phyloP scores from a whole-genome alignment of 306 rosid genomes.

The Lathyrus sativus region DNA sequence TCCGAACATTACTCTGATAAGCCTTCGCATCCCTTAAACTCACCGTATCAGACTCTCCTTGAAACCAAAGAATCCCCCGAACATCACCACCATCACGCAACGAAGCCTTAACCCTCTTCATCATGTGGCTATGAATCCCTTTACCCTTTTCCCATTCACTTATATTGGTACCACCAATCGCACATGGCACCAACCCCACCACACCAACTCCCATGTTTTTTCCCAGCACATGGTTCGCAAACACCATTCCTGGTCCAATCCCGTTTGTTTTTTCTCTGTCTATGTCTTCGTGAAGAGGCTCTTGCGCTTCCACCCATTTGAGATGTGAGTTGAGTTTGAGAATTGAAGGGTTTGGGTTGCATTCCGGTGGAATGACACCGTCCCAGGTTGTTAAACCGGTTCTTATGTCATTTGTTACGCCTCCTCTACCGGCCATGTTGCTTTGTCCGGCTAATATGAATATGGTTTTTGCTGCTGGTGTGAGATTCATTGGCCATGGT shows the following conservation, averaged over 20 bases:
- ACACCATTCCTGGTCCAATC: slow-evolving; percentile 52
- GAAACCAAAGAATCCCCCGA: slow-evolving; percentile 72
- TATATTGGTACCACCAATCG: slow-evolving; percentile 51
- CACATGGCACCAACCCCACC: slow-evolving; percentile 62
- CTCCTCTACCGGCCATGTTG: slow-evolving; percentile 97
- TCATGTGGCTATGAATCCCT: slow-evolving; percentile 55
- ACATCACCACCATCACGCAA: slow-evolving; percentile 44
- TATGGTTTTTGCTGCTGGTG: slow-evolving; percentile 36
- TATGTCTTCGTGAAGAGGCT: slow-evolving; percentile 71
- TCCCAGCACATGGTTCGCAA: slow-evolving; percentile 41
- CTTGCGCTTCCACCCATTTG: slow-evolving; percentile 70
- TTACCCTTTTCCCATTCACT: slow-evolving; percentile 52
- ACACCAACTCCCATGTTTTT: slow-evolving; percentile 27
- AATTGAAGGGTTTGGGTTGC: slow-evolving; percentile 48
- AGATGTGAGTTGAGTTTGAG: slow-evolving; percentile 51
- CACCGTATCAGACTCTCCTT: slow-evolving; percentile 74
- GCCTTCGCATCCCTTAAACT: slow-evolving; percentile 47
- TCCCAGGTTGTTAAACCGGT: slow-evolving; percentile 58
- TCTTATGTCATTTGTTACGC: slow-evolving; percentile 42
- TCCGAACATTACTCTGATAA: slow-evolving; percentile 46
- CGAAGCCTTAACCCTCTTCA: slow-evolving; percentile 56
- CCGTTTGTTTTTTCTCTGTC: slow-evolving; percentile 42
- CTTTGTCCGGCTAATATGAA: slow-evolving; percentile 96
- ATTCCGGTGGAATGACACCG: slow-evolving; percentile 59
- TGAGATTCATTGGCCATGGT: slow-evolving; percentile 5